These are phyloP conservation scores for Carpinus viminea DNA, from an alignment of 306 rosid species.

Conservation along the genomic window DNA sequence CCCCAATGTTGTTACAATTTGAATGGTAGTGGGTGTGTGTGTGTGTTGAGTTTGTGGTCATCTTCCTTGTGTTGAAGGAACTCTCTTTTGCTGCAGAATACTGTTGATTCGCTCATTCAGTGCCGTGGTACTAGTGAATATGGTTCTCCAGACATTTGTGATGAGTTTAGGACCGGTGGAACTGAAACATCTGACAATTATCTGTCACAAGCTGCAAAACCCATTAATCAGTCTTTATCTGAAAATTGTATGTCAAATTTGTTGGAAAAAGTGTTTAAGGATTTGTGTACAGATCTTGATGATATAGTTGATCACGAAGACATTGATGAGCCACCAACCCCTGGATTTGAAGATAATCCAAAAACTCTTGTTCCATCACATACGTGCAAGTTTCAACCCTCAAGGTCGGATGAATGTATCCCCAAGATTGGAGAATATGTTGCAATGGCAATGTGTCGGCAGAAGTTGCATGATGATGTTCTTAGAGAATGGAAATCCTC, in stretches of 20 bases:
- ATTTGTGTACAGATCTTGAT: conserved; percentile 40
- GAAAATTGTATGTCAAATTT: conserved; percentile 45
- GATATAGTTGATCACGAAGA: conserved; percentile 45
- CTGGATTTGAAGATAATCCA: conserved; percentile 59
- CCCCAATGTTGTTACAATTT: neutral
- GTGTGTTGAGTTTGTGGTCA: neutral
- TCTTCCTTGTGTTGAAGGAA: conserved; percentile 19
- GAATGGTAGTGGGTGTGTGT: neutral
- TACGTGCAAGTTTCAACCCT: conserved; percentile 55
- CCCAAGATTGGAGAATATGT: conserved; percentile 78
- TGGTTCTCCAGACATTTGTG: conserved; percentile 32
- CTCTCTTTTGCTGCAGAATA: conserved; percentile 53
- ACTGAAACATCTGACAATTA: conserved; percentile 31
- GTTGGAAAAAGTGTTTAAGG: conserved; percentile 58
- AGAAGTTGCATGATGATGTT: conserved; percentile 72
- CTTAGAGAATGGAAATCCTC: conserved; percentile 61
- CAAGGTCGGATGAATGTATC: conserved; percentile 46
- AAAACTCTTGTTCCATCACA: conserved; percentile 26
- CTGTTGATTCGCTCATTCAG: conserved; percentile 16
- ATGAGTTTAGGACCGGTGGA: conserved; percentile 29
- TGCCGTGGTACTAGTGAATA: conserved; percentile 13
- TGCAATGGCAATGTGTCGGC: conserved; percentile 75
- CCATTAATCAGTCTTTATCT: conserved; percentile 29
- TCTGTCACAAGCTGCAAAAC: conserved; percentile 31
- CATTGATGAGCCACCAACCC: conserved; percentile 52